A percentile compares a stretch with the other conserved stretches of the same genome.
phyloP scores from a whole-genome alignment of 345 rosid genomes.

The Eucalyptus curtisii region DNA sequence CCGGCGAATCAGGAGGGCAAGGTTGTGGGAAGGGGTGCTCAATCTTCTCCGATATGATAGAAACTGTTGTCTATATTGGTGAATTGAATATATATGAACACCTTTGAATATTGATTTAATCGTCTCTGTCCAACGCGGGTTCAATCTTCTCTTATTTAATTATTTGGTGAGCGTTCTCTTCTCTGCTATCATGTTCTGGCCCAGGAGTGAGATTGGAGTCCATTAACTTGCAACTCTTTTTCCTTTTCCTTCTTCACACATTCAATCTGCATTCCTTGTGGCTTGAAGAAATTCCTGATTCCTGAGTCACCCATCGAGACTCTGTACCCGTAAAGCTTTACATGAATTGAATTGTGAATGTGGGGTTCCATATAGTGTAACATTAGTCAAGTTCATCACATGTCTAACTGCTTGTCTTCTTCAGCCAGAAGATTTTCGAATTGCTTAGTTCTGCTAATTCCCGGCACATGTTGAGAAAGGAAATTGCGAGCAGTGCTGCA shows the following conservation, averaged over 20 bases:
- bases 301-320: neutral
- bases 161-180: neutral
- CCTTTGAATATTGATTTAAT: neutral
- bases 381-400: neutral
- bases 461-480: neutral
- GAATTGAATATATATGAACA: neutral
- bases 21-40: slow-evolving; percentile 6
- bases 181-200: neutral
- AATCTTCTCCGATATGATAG: neutral
- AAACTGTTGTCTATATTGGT: neutral
- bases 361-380: neutral
- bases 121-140: neutral
- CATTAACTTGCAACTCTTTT: neutral
- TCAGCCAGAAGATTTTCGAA: neutral
- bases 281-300: neutral
- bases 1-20: slow-evolving; percentile 21
- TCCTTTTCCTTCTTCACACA: neutral
- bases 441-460: neutral
- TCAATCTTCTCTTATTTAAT: neutral
- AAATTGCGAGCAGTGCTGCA: neutral
- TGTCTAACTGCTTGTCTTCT: neutral
- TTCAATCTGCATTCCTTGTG: neutral
- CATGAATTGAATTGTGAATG: neutral
- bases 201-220: neutral
- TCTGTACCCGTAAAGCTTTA: neutral